phyloP scores from a whole-genome alignment of 208 protist species.

The Acanthamoeba culbertsoni region DNA sequence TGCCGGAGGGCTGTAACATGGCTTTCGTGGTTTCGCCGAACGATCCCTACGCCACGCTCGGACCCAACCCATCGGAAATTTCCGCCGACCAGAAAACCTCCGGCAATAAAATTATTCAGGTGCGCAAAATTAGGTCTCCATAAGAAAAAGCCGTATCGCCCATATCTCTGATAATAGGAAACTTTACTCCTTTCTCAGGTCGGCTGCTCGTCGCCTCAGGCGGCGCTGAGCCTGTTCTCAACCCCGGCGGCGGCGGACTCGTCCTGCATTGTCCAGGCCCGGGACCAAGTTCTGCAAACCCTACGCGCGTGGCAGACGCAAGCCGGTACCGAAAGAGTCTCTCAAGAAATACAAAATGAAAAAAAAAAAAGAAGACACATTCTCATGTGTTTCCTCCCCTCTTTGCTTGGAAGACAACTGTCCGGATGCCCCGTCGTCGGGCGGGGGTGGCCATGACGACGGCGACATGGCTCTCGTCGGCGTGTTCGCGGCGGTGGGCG shows the following conservation, averaged over 20 bases:
- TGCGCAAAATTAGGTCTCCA: too few species aligned
- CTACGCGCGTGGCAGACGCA: constrained; percentile 6
- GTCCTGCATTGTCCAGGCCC: neutral
- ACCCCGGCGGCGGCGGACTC: neutral
- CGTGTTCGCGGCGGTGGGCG: neutral
- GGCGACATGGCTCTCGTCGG: constrained; percentile 37
- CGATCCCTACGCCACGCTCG: constrained; percentile 1
- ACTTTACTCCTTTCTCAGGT: neutral
- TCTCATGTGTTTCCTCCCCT: neutral
- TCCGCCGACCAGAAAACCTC: neutral
- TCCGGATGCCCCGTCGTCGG: neutral
- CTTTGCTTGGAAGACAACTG: neutral
- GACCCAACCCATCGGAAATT: neutral
- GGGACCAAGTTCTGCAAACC: neutral
- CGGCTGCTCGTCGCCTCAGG: neutral
- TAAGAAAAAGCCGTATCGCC: too few species aligned
- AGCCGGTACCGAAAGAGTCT: neutral
- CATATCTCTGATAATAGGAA: too few species aligned
- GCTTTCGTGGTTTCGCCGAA: constrained; percentile 10
- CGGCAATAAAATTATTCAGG: neutral
- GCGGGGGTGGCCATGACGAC: neutral
- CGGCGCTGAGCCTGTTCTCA: neutral
- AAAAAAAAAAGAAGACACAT: neutral
- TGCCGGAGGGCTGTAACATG: constrained; percentile 59
- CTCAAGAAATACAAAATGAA: neutral